Conservation (phyloP, 2,329 filamentous ascomycete genomes). For the Cladophialophora bantiana region DNA sequence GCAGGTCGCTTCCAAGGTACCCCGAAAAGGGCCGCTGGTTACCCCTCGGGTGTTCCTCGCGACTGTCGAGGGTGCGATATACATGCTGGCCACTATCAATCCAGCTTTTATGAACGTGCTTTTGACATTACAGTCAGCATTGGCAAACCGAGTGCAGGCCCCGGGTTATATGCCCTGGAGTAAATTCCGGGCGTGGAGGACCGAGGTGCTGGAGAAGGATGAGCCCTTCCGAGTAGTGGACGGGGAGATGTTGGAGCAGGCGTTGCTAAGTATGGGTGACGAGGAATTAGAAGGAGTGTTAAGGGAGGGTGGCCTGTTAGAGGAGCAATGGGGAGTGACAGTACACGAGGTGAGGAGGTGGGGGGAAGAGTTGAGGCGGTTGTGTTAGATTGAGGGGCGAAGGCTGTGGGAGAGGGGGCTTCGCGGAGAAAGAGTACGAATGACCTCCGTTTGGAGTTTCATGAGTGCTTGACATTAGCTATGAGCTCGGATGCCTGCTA, state of each 20-base stretch:
- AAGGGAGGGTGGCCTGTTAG: slow-evolving; percentile 45
- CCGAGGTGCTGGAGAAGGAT: slow-evolving; percentile 70
- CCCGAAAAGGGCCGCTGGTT: slow-evolving; percentile 65
- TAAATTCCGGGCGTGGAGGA: slow-evolving; percentile 82
- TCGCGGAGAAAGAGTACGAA: not conserved
- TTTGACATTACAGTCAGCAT: slow-evolving; percentile 76
- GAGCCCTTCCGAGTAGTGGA: slow-evolving; percentile 89
- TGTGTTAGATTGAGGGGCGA: slow-evolving; percentile 34
- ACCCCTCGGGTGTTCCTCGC: slow-evolving; percentile 84
- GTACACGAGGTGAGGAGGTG: slow-evolving; percentile 36
- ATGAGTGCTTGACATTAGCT: not conserved
- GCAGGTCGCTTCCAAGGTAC: not conserved
- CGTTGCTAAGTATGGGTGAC: slow-evolving; percentile 75
- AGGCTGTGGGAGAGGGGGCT: not conserved
- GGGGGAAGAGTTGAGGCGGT: slow-evolving; percentile 39
- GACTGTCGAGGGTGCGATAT: slow-evolving; percentile 90
- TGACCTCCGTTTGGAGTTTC: not conserved
- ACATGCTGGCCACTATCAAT: slow-evolving; percentile 80
- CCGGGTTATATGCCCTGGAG: slow-evolving; percentile 79
- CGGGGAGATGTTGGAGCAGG: slow-evolving; percentile 82
- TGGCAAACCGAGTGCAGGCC: slow-evolving; percentile 71
- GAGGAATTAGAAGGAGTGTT: slow-evolving; percentile 63
- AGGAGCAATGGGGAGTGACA: slow-evolving; percentile 30
- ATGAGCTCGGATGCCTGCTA: not conserved
- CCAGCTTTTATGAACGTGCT: slow-evolving; percentile 77